These are phyloP conservation scores for Dactylellina leptospora DNA, from an alignment of 2,329 filamentous ascomycete species.

Conservation along the genomic window DNA sequence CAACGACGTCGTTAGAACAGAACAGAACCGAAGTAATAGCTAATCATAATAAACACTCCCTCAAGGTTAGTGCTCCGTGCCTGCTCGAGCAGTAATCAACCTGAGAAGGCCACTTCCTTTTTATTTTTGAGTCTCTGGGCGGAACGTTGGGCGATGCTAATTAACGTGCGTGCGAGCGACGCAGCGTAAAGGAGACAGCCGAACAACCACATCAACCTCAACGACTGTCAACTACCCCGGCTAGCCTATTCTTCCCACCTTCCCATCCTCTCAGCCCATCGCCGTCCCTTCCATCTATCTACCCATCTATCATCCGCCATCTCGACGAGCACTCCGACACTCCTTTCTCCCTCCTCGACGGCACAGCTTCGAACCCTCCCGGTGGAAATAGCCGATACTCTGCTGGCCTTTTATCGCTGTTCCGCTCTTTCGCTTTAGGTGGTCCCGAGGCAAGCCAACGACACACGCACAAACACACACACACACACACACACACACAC, in stretches of 20 bases:
- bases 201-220: conserved; percentile 42
- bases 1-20: neutral
- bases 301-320: conserved; percentile 4
- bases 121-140: conserved; percentile 51
- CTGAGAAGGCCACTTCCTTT: neutral
- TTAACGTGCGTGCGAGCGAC: conserved; percentile 10
- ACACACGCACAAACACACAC: conserved; percentile 4
- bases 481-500: no score
- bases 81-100: neutral
- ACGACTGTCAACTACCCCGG: neutral
- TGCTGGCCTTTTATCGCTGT: conserved; percentile 52
- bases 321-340: conserved; percentile 19
- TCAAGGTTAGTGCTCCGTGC: conserved; percentile 1
- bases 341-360: conserved; percentile 21
- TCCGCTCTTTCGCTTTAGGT: conserved; percentile 13
- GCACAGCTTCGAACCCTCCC: neutral
- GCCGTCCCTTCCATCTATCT: neutral
- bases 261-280: neutral
- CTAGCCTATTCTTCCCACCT: neutral
- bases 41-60: neutral
- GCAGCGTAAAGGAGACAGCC: conserved; percentile 40
- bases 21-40: neutral
- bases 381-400: conserved; percentile 50
- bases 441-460: neutral
- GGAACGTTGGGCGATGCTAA: conserved; percentile 30